Evolutionary conservation across 2,329 filamentous ascomycete species (phyloP), one percentile per base, ranked within the genome.

Genomic region (Scortechinia acanthostroma): DNA sequence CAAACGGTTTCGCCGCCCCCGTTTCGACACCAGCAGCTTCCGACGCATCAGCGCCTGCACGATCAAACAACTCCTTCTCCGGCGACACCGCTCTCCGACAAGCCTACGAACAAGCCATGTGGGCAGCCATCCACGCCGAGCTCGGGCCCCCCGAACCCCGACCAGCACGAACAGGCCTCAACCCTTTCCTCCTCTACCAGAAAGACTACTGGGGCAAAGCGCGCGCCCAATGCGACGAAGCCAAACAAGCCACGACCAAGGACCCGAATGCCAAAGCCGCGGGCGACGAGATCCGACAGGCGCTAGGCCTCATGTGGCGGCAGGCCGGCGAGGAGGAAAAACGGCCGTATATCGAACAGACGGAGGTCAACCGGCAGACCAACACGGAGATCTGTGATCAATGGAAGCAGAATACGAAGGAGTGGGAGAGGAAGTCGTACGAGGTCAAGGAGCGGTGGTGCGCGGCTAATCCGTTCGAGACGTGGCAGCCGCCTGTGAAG

Each of bases 141-240:
- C 65, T 83, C 25, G 80, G 80, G 13, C 67, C 74, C 20, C 71
- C 76, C 3, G 72, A 77, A 2, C 57, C 70, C 14, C 35, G 17
- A 15, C 35, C 35, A 13, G 10, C 52, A 71, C 76, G 19, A 63
- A 67, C 46, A 64, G 66, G 13, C 62, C 71, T 20, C 66, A 86
- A 86, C 51, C 80, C 81, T 1, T 86, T 83, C 59, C 66, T 86
- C 30, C 66, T 83, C 17, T 86, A 76, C 57, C 81, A 81, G 47
- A 83, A 82, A 48, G 79, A 63, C 17, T 61, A 61, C 20, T 84
- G 77, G 77, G 73, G 77, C 51, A 58, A 54, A 16, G 67, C 74
- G 40, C 71, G 74, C 4, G 62, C 68, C 2, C 65, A 72, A 52
- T 68, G 66, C 46, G 66, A 74, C 35, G 65, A 69, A 17, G 62